Percentiles rank a stretch among this genome's conserved stretches.
Conservation (phyloP, 2,329 filamentous ascomycete species). For the Ploettnerulaceae sp. region DNA sequence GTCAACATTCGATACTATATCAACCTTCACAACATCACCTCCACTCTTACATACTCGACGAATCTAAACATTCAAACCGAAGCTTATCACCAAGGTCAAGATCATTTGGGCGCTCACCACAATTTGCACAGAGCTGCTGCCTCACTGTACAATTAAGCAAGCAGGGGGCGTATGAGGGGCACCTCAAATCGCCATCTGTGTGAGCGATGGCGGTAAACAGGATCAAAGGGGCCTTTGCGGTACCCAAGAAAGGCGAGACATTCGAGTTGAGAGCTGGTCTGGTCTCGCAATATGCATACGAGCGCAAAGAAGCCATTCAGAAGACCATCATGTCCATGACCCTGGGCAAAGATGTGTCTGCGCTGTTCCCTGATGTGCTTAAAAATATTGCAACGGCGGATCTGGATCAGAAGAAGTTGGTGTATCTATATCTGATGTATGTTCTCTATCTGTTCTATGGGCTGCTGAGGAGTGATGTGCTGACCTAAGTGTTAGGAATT, state of each 20-base stretch:
- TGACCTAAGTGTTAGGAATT: constrained; percentile 64
- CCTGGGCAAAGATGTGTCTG: constrained; percentile 94
- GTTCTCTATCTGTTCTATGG: constrained; percentile 4
- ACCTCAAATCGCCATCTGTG: constrained; percentile 37
- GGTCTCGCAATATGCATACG: constrained; percentile 98
- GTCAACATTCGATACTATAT: constrained; percentile 4
- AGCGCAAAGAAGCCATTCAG: constrained; percentile 97
- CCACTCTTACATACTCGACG: no score
- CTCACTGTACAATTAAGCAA: constrained; percentile 19
- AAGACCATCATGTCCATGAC: constrained; percentile 99
- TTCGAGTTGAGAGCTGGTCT: constrained; percentile 94
- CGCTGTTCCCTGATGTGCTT: constrained; percentile 91
- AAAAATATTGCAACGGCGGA: constrained; percentile 97
- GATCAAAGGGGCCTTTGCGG: constrained; percentile 88
- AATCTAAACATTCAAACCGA: no score
- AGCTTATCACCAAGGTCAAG: no score
- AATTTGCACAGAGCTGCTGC: constrained; percentile 24
- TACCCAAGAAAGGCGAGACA: constrained; percentile 93
- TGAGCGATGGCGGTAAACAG: constrained; percentile 85
- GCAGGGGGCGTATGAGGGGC: constrained; percentile 35
- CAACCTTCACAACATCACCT: not conserved
- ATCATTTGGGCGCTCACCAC: no score
- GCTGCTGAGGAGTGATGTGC: not conserved
- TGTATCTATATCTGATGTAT: constrained; percentile 96
- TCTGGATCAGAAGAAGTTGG: constrained; percentile 98